Evolutionary conservation across 768 basidiomycete species (phyloP), one percentile per base, ranked within the genome.

Genomic region (Tubosaeta sp.): DNA sequence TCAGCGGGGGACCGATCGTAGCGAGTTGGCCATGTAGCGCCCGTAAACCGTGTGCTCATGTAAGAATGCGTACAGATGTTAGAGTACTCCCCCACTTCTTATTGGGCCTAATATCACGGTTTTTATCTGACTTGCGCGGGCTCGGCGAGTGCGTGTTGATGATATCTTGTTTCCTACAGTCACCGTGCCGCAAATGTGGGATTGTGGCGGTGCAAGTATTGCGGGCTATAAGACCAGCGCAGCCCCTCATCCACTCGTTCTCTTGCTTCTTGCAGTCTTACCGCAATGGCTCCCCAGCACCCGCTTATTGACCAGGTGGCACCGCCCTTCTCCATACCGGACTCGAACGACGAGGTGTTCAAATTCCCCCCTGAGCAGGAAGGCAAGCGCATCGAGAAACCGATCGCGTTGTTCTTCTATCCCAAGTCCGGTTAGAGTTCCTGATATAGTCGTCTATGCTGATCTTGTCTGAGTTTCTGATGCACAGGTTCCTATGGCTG

Each of bases 381-480:
- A 34, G 79, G 76, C 18, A 35, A 48, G 31, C 58, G 41, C 29
- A 30, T 61, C 25, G 53, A 53, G 48, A 65, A 79, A 48, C 88
- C 90, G 1, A 77, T 79, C 19, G 86, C 79, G 10, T 53, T 93
- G 32, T 90, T 91, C 74, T 92, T 93, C 71, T 90, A 87, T 59
- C 88, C 87, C 10, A 74, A 78, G 60, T 78, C 86, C 35, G 82
- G 86, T 84, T 67, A 52, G 68, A 38, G 35, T 54, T 53, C n/a
- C 59, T 54, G 31, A 59, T 48, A 12, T 35, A 24, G 24, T 38
- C 6, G 1, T n/a, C 11, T n/a, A 32, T 18, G 13, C 19, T 38
- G 25, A 46, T 47, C 42, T 36, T 22, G 29, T n/a, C n/a, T 48
- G 22, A n/a, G 22, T 27, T 42, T 53, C 27, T 18, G 21, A 40